Conservation (phyloP, 305 asterid species). For the Andrographis paniculata region DNA sequence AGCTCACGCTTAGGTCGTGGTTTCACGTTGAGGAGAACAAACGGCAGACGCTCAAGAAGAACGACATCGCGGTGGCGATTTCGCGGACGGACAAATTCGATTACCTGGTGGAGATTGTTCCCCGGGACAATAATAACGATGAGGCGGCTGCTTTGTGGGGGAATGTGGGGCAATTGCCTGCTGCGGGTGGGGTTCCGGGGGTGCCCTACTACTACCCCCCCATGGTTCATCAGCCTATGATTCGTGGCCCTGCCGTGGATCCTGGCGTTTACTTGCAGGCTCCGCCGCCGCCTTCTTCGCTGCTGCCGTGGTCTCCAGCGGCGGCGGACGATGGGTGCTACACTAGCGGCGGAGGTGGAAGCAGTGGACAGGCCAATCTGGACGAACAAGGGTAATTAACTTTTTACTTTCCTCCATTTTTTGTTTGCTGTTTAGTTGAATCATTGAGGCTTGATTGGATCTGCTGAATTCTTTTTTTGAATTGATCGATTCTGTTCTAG, state of each 20-base stretch:
- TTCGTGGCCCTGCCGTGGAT: conserved; percentile 67
- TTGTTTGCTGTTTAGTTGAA: conserved; percentile 12
- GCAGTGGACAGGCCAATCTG: conserved; percentile 56
- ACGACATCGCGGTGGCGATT: conserved; percentile 88
- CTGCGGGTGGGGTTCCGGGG: conserved; percentile 46
- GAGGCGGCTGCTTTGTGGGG: conserved; percentile 42
- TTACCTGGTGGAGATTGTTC: conserved; percentile 82
- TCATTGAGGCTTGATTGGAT: no score
- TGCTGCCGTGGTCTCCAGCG: conserved; percentile 76
- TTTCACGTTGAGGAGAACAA: conserved; percentile 95
- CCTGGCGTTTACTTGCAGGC: conserved; percentile 57
- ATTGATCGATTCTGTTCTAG: no score
- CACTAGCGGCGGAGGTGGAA: conserved; percentile 38
- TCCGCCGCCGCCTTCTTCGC: conserved; percentile 57
- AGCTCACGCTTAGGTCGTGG: conserved; percentile 93
- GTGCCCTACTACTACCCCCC: conserved; percentile 72
- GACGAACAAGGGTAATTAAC: conserved; percentile 53
- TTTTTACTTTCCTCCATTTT: neutral
- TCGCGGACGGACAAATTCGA: conserved; percentile 84
- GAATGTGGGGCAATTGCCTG: conserved; percentile 33
- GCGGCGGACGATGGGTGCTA: conserved; percentile 53
- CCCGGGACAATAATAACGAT: conserved; percentile 82
- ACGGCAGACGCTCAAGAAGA: conserved; percentile 85
- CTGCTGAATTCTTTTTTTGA: no score
- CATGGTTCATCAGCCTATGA: conserved; percentile 68